phyloP scores from a whole-genome alignment of 2,329 filamentous ascomycete genomes.

The Monosporascus sp. region DNA sequence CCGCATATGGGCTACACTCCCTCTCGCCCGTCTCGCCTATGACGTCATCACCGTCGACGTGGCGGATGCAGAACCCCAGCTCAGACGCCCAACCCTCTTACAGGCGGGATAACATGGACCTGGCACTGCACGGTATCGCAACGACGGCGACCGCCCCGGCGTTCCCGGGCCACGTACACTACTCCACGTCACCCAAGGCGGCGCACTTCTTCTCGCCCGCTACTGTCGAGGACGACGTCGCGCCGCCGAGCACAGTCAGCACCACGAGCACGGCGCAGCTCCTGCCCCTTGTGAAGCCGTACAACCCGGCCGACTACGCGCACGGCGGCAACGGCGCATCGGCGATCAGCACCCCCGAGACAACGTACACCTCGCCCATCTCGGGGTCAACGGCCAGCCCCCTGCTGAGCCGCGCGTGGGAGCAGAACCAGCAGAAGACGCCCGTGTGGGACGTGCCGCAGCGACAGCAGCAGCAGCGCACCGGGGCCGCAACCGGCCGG shows the following conservation, averaged over 20 bases:
- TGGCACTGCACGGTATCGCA: slow-evolving; percentile 19
- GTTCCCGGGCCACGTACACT: slow-evolving; percentile 23
- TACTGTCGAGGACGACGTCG: slow-evolving; percentile 15
- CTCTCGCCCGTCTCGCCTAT: slow-evolving; percentile 9
- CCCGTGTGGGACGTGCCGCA: slow-evolving; percentile 21
- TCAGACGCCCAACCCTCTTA: slow-evolving; percentile 6
- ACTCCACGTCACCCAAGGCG: slow-evolving; percentile 25
- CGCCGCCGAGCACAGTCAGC: slow-evolving; percentile 25
- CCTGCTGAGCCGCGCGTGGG: slow-evolving; percentile 23
- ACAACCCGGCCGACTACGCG: slow-evolving; percentile 27
- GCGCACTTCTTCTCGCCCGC: slow-evolving; percentile 20
- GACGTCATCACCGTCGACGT: slow-evolving; percentile 5
- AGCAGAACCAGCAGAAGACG: slow-evolving; percentile 12
- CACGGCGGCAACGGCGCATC: slow-evolving; percentile 12
- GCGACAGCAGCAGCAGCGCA: slow-evolving; percentile 1
- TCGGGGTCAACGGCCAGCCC: slow-evolving; percentile 25
- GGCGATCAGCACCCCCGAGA: slow-evolving; percentile 7
- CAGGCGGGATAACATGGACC: slow-evolving; percentile 4
- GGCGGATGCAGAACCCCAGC: background rate
- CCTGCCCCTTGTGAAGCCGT: slow-evolving; percentile 21
- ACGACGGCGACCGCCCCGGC: slow-evolving; percentile 20
- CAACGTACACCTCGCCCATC: slow-evolving; percentile 19
- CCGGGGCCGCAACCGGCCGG: slow-evolving; percentile 7
- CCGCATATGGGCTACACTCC: slow-evolving; percentile 17
- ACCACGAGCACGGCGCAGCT: slow-evolving; percentile 25